phyloP scores from a whole-genome alignment of 306 rosid species.

The Adenanthera pavonina region DNA sequence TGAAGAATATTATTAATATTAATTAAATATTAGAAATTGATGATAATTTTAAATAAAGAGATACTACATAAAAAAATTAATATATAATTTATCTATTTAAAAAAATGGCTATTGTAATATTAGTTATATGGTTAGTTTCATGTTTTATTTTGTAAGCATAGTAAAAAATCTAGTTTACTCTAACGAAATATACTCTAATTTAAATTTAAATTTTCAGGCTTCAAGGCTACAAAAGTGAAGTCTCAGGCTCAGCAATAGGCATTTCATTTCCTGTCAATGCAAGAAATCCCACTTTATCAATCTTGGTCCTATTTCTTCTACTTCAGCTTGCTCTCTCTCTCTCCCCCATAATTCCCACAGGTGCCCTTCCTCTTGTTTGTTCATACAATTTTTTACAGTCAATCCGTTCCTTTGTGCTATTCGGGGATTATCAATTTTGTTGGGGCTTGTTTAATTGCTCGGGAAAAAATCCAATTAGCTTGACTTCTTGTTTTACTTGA shows the following conservation, averaged over 20 bases:
- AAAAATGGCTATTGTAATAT: no score
- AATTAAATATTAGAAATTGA: not conserved
- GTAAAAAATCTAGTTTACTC: no score
- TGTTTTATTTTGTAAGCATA: no score
- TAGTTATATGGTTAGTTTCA: no score
- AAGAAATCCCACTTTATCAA: conserved; percentile 13
- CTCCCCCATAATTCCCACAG: not conserved
- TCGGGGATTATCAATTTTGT: not conserved
- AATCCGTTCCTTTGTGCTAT: not conserved
- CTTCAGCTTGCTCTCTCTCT: not conserved
- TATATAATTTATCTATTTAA: no score
- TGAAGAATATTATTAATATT: no score
- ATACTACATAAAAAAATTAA: no score
- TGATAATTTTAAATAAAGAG: not conserved
- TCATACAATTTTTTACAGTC: not conserved
- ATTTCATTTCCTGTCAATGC: not conserved
- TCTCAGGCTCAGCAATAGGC: no score
- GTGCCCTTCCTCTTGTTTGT: not conserved
- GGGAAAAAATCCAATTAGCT: conserved; percentile 13
- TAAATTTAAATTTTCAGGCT: not conserved
- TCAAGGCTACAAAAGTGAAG: not conserved
- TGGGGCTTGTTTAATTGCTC: conserved; percentile 12
- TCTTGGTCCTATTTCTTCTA: not conserved
- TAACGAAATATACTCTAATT: not conserved
- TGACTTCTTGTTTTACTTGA: conserved; percentile 22